Base-by-base conservation (phyloP, 305 asterid species). In the Fraxinus ornus region DNA sequence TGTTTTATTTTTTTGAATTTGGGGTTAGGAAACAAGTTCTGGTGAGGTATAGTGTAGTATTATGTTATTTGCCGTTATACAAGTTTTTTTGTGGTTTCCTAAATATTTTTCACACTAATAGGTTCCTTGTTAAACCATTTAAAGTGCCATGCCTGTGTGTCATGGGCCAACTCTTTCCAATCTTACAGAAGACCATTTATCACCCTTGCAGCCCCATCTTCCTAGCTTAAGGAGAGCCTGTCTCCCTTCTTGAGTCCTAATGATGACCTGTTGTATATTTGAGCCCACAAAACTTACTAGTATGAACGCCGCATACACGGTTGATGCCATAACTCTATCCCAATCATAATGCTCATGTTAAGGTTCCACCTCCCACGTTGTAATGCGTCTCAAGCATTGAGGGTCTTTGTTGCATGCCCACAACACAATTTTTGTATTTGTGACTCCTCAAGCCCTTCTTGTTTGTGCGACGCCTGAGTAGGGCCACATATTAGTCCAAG, bases 61-160 rank as follows among this genome's bases (percentile, higher is more conserved):
- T 24, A 28, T 68, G 33, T 28, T 68, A 12, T 68, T 30, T 68
- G 75, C 36, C 21, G 21, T 33, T 68, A 3, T 68, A 76, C 41
- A 81, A 2, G 28, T 76, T 73, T 30, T 30, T 60, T 60, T 28
- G 76, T 81, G 75, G 44, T 71, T 49, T 52, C 62, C 77, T 76
- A 62, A 22, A 62, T 62, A 22, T 62, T 62, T 62, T 22, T 62
- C 72, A 22, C 72, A 62, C 28, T 22, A 62, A 62, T 62, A 62
- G 72, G 72, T 60, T 60, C 71, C 71, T 19, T 22, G 71, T 60
- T 60, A 21, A 60, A 21, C 15, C 71, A 60, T 60, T 21, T 21
- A 60, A 60, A 21, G 71, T 60, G 71, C 71, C 30, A 60, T 21
- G 32, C 71, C 71, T 22, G 32, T 64, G 33, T 64, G 35, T 64